These are phyloP conservation scores for Conringia planisiliqua DNA, from an alignment of 345 rosid genomes.

Conservation along the genomic window DNA sequence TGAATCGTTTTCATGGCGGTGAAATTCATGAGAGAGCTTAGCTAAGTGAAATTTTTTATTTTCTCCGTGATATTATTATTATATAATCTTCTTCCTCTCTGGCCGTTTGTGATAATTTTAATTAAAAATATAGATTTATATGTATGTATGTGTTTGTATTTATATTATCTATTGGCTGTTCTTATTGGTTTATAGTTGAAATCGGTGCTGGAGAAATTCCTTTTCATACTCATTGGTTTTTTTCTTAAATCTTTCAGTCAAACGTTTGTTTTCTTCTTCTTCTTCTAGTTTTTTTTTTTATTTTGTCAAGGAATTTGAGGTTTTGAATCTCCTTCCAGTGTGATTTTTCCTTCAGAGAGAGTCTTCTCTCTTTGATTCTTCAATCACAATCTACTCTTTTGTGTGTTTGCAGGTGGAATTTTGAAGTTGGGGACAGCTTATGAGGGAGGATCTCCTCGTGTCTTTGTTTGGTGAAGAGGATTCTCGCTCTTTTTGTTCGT, in stretches of 20 bases:
- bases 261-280: neutral
- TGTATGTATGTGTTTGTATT: neutral
- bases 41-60: conserved; percentile 5
- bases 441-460: neutral
- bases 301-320: neutral
- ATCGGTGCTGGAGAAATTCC: conserved; percentile 4
- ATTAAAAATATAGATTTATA: neutral
- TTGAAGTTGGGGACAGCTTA: conserved; percentile 17
- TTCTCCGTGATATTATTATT: neutral
- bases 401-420: conserved; percentile 29
- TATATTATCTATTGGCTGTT: neutral
- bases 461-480: neutral
- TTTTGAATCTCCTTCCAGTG: neutral
- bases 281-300: neutral
- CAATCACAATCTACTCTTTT: neutral
- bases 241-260: neutral
- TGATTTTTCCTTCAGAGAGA: neutral
- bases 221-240: neutral
- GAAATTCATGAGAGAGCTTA: conserved; percentile 22
- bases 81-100: conserved; percentile 4
- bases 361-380: neutral
- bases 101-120: conserved; percentile 14
- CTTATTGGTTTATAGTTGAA: conserved; percentile 7
- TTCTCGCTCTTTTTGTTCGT: neutral
- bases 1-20: conserved; percentile 32